phyloP scores from a whole-genome alignment of 2,329 filamentous ascomycete species.

The Fusarium denticulatum region DNA sequence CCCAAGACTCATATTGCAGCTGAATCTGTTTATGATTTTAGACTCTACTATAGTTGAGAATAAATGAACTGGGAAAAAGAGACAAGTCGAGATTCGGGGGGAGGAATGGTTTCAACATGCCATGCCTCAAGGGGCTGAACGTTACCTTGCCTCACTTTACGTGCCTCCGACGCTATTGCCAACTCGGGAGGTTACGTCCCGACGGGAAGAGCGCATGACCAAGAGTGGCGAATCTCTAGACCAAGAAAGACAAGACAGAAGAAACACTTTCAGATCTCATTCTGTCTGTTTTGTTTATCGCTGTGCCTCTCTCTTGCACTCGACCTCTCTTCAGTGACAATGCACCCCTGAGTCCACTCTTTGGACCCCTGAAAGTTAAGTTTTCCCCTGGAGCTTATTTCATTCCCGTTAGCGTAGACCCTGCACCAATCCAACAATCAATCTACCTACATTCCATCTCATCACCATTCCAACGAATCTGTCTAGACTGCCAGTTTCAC shows the following conservation, averaged over 20 bases:
- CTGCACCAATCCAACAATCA: neutral
- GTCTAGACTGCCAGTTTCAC: neutral
- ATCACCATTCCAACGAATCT: neutral
- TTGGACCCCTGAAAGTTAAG: conserved; percentile 24
- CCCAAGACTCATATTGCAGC: conserved; percentile 4
- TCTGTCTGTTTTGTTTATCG: conserved; percentile 1
- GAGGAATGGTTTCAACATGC: conserved; percentile 29
- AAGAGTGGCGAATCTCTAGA: neutral
- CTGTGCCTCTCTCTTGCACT: neutral
- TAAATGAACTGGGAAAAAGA: neutral
- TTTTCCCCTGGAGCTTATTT: conserved; percentile 19
- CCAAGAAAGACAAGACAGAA: neutral
- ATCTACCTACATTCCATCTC: neutral
- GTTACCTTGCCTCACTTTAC: neutral
- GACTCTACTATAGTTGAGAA: neutral
- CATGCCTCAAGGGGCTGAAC: neutral
- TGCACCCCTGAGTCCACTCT: conserved; percentile 20
- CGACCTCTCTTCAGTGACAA: neutral
- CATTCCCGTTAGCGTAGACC: conserved; percentile 9
- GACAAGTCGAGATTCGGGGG: conserved; percentile 14
- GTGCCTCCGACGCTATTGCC: conserved; percentile 3
- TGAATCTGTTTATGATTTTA: neutral
- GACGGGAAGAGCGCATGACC: conserved; percentile 3
- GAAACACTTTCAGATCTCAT: neutral
- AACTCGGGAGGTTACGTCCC: conserved; percentile 2